phyloP scores from a whole-genome alignment of 2,329 filamentous ascomycete species.

The Calonectria montana region DNA sequence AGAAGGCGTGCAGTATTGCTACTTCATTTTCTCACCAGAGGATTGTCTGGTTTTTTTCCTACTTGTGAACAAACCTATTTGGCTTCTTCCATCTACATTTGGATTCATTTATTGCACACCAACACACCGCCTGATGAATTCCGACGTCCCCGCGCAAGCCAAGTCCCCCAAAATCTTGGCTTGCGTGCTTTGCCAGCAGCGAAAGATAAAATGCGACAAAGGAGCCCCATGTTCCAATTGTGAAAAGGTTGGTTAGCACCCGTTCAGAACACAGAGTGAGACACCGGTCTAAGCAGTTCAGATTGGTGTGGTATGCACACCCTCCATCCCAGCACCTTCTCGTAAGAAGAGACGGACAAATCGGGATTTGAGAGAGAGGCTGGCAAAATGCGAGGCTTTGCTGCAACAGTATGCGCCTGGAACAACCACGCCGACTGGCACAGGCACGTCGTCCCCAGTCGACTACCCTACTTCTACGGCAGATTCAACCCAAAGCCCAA shows the following conservation, averaged over 20 bases:
- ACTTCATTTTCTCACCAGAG: neutral
- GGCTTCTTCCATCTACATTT: neutral
- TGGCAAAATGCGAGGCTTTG: slow-evolving; percentile 39
- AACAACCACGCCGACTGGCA: neutral
- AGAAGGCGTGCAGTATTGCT: neutral
- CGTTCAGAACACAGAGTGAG: neutral
- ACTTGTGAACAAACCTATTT: neutral
- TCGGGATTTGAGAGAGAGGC: slow-evolving; percentile 42
- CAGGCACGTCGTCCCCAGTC: neutral
- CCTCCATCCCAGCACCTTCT: slow-evolving; percentile 42
- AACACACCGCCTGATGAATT: neutral
- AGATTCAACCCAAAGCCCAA: slow-evolving; percentile 8
- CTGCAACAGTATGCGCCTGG: slow-evolving; percentile 29
- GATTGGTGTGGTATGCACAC: slow-evolving; percentile 33
- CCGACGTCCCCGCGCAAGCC: neutral
- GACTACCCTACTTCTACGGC: slow-evolving; percentile 2
- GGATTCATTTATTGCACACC: neutral
- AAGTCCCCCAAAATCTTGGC: slow-evolving; percentile 14
- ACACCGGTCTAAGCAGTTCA: neutral
- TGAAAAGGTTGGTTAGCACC: slow-evolving; percentile 22
- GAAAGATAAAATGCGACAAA: slow-evolving; percentile 6
- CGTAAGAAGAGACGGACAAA: slow-evolving; percentile 44
- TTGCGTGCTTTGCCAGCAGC: slow-evolving; percentile 20
- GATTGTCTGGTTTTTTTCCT: neutral
- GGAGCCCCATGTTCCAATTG: slow-evolving; percentile 20